Conservation (phyloP, 257 asterid species). For the Solanum ossicruentum region DNA sequence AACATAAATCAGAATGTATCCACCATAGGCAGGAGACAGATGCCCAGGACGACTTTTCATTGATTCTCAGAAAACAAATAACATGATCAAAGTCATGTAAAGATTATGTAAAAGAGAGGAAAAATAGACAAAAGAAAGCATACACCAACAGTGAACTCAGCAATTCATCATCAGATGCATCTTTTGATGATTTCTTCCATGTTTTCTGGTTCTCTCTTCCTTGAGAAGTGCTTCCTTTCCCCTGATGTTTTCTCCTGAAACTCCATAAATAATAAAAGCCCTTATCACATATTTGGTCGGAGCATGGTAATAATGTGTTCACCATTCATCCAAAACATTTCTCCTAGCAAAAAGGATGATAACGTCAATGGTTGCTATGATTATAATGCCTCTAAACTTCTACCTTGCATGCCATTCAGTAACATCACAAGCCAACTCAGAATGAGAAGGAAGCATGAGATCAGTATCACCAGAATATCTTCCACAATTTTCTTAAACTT, state of each 20-base stretch:
- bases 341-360: not conserved
- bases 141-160: conserved; percentile 41
- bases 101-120: not conserved
- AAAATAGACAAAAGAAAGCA: conserved; percentile 16
- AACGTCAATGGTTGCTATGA: not conserved
- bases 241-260: conserved; percentile 37
- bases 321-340: not conserved
- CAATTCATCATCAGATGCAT: conserved; percentile 42
- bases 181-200: conserved; percentile 18
- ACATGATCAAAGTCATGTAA: not conserved
- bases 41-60: not conserved
- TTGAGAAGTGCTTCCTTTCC: conserved; percentile 17
- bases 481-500: not conserved
- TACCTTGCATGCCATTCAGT: not conserved
- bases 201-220: conserved; percentile 20
- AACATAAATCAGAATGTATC: not conserved
- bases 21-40: not conserved
- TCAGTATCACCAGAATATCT: not conserved
- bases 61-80: not conserved
- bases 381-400: not conserved
- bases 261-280: not conserved
- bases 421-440: not conserved
- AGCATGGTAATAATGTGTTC: not conserved
- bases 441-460: not conserved
- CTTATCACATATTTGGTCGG: not conserved